Evolutionary conservation across 2,329 filamentous ascomycete genomes (phyloP).

Genomic region (Paraconiothyrium brasiliense): DNA sequence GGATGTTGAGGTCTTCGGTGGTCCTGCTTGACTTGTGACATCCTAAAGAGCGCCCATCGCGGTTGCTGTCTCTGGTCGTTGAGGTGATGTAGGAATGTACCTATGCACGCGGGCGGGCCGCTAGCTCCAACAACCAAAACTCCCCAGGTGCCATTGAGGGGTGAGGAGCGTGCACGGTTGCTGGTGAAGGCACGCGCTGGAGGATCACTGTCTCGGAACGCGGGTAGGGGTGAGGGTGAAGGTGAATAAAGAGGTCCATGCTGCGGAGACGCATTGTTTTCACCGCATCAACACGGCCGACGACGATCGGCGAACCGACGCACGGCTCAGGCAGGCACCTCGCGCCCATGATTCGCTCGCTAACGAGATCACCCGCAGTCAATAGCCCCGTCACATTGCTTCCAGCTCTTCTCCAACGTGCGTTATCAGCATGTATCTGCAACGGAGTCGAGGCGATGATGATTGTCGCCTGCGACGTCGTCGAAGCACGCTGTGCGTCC

Average conservation of each 20-base stretch:
- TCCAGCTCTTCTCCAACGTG: not conserved
- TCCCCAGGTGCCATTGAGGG: slow-evolving; percentile 6
- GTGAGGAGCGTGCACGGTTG: not conserved
- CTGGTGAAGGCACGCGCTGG: slow-evolving; percentile 1
- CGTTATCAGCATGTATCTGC: not conserved
- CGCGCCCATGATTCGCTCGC: not conserved
- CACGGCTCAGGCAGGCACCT: slow-evolving; percentile 3
- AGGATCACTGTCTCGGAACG: not conserved
- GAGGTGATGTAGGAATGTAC: slow-evolving; percentile 13
- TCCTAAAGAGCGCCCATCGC: slow-evolving; percentile 29
- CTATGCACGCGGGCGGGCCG: slow-evolving; percentile 1
- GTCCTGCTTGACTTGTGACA: slow-evolving; percentile 20
- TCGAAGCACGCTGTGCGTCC: not conserved
- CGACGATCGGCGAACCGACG: not conserved
- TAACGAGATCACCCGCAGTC: slow-evolving; percentile 8
- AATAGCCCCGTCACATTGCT: not conserved
- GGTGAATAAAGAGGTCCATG: not conserved
- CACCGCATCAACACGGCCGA: not conserved
- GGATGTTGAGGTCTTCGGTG: slow-evolving; percentile 19
- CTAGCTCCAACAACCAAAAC: not conserved
- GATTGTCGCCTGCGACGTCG: not conserved
- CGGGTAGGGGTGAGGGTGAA: not conserved
- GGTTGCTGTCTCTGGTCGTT: slow-evolving; percentile 19
- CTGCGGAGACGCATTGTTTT: slow-evolving; percentile 8
- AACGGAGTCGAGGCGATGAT: not conserved